Evolutionary conservation across 2,329 filamentous ascomycete species (phyloP), one percentile per base, ranked within the genome.

Genomic region (Cercospora citrullina): DNA sequence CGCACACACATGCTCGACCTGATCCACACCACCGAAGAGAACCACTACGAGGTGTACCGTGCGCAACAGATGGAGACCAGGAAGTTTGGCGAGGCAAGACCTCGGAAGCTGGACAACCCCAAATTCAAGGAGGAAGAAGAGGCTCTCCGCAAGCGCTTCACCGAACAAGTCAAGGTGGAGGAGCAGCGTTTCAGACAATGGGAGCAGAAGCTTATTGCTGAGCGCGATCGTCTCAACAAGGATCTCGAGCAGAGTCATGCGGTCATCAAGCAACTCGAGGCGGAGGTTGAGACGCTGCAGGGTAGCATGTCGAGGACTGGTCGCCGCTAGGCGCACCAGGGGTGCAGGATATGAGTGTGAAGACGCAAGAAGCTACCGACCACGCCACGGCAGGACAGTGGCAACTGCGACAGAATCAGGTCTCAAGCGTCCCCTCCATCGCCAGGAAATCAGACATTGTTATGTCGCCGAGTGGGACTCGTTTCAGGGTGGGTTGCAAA

Each of bases 111-210:
- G 77, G 95, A 99, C 85, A 99, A 99, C 87, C 95, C 95, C 84
- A 99, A 99, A 87, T 99, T 98, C 89, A 99, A 99, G 89, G 95
- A 99, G 82, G 95, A 99, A 84, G 95, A 99, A 81, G 95, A 99
- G 87, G 92, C 92, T 71, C 89, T 99, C 73, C 90, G 95, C 84
- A 99, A 99, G 90, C 90, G 96, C 76, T 99, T 99, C 85, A 99
- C 95, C 75, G 95, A 99, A 86, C 95, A 99, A 83, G 95, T 99
- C 86, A 99, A 99, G 92, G 92, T 99, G 78, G 96, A 99, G 86
- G 95, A 99, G 85, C 93, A 97, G 85, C 90, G 95, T 74, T 99
- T 99, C 90, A 90, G 96, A 83, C 91, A 96, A 84, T 99, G 95
- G 95, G 95, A 99, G 86, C 95, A 99, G 89, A 98, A 98, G 89